These are phyloP conservation scores for Aspergillus diversus DNA, from an alignment of 495 filamentous ascomycete genomes.

Conservation along the genomic window DNA sequence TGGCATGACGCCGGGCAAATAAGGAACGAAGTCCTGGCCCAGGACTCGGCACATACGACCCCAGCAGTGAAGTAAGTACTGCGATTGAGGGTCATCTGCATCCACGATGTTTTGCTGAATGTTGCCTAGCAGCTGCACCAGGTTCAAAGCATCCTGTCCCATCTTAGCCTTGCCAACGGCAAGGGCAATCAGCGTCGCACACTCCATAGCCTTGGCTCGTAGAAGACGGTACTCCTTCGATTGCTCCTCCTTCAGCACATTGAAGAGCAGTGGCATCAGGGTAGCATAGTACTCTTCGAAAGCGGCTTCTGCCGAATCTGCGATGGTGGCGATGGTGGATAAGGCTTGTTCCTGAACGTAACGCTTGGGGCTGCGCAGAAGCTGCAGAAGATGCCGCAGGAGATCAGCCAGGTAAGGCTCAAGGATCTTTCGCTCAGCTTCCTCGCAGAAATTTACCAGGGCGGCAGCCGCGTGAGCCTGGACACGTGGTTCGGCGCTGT, in stretches of 20 bases:
- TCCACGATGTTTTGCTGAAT: constrained; percentile 91
- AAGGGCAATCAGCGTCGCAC: constrained; percentile 93
- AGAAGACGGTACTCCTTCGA: constrained; percentile 91
- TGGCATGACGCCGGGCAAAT: constrained; percentile 90
- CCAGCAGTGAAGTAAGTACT: constrained; percentile 99
- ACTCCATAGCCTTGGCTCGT: constrained; percentile 99
- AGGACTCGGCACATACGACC: constrained; percentile 97
- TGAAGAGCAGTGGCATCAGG: constrained; percentile 92
- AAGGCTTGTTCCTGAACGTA: constrained; percentile 98
- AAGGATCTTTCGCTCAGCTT: constrained; percentile 89
- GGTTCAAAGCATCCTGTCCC: constrained; percentile 78
- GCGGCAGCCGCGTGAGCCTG: constrained; percentile 97
- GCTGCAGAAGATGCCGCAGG: constrained; percentile 75
- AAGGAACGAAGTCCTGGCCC: constrained; percentile 87
- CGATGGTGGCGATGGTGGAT: constrained; percentile 97
- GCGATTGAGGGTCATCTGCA: constrained; percentile 92
- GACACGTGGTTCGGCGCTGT: constrained; percentile 88
- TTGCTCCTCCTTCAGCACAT: constrained; percentile 82
- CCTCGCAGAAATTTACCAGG: constrained; percentile 98
- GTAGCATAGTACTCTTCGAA: constrained; percentile 96
- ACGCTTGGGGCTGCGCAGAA: constrained; percentile 86
- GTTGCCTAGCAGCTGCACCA: constrained; percentile 82
- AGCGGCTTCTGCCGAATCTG: constrained; percentile 93
- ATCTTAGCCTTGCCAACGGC: constrained; percentile 94
- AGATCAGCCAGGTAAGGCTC: constrained; percentile 94